Conservation (phyloP, 2,329 filamentous ascomycete species). For the Penicillium hesseltinei region DNA sequence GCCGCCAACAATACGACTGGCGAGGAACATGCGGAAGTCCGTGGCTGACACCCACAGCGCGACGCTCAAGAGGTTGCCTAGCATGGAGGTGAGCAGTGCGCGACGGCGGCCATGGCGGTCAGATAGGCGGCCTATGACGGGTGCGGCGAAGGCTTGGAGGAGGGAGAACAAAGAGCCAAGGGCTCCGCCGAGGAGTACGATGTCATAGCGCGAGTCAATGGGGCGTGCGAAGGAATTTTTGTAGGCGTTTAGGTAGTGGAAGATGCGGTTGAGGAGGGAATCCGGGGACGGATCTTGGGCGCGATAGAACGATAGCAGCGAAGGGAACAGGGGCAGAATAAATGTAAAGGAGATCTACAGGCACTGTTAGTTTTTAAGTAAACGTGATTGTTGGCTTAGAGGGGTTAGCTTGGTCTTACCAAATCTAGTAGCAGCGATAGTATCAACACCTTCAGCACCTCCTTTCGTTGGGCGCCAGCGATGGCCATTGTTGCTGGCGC, state of each 20-base stretch:
- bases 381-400: neutral
- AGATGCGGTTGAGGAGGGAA: constrained; percentile 74
- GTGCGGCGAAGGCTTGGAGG: constrained; percentile 87
- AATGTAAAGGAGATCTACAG: constrained; percentile 93
- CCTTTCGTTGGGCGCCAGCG: constrained; percentile 61
- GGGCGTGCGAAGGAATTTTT: constrained; percentile 88
- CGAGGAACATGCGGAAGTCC: constrained; percentile 93
- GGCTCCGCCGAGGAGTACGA: constrained; percentile 89
- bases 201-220: constrained; percentile 95
- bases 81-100: constrained; percentile 87
- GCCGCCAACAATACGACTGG: constrained; percentile 88
- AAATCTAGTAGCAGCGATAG: constrained; percentile 85
- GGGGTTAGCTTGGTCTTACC: constrained; percentile 53
- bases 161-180: constrained; percentile 91
- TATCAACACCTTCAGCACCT: constrained; percentile 82
- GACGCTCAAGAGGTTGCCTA: constrained; percentile 87
- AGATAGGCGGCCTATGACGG: constrained; percentile 83
- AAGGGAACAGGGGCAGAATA: constrained; percentile 93
- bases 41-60: constrained; percentile 90
- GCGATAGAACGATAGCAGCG: constrained; percentile 93
- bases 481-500: constrained; percentile 33
- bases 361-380: neutral
- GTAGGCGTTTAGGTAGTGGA: constrained; percentile 85
- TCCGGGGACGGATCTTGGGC: constrained; percentile 64
- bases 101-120: constrained; percentile 84